phyloP scores from a whole-genome alignment of 2,329 filamentous ascomycete species.

The Fusarium palustre region DNA sequence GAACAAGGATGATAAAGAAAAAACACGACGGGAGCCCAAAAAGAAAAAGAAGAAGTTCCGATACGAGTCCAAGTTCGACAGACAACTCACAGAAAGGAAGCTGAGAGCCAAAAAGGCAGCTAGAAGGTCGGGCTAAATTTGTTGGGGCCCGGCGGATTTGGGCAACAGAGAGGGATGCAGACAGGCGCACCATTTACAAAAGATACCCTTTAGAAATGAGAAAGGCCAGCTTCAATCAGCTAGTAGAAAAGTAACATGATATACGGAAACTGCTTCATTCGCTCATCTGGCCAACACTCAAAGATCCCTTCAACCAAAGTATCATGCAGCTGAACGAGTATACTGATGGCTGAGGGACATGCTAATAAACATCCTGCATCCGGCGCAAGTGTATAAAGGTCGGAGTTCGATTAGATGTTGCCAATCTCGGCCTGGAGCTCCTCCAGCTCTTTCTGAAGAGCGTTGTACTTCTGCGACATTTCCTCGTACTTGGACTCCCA shows the following conservation, averaged over 20 bases:
- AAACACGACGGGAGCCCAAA: slow-evolving; percentile 63
- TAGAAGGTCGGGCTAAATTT: slow-evolving; percentile 19
- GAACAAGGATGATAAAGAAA: slow-evolving; percentile 47
- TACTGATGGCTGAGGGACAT: slow-evolving; percentile 32
- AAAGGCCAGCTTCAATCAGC: slow-evolving; percentile 47
- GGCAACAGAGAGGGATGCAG: slow-evolving; percentile 33
- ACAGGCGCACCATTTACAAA: slow-evolving; percentile 42
- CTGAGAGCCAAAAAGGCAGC: slow-evolving; percentile 70
- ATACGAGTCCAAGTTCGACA: slow-evolving; percentile 89
- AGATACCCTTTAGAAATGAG: slow-evolving; percentile 48
- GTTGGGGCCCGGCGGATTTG: slow-evolving; percentile 12
- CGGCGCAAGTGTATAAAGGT: slow-evolving; percentile 35
- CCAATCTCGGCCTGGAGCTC: slow-evolving; percentile 91
- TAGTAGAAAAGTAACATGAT: slow-evolving; percentile 50
- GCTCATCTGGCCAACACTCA: slow-evolving; percentile 46
- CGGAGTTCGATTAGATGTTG: slow-evolving; percentile 76
- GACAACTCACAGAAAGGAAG: slow-evolving; percentile 79
- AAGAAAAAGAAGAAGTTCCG: slow-evolving; percentile 92
- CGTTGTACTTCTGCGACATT: slow-evolving; percentile 88
- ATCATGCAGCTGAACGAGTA: slow-evolving; percentile 34
- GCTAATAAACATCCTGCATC: slow-evolving; percentile 41
- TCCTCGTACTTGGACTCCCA: slow-evolving; percentile 99
- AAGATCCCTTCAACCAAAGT: slow-evolving; percentile 43
- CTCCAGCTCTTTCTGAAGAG: slow-evolving; percentile 89
- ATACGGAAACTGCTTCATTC: slow-evolving; percentile 48